Percentiles rank a stretch among this genome's conserved stretches.
Evolutionary conservation across 1,139 yeast genomes (phyloP).

Genomic region (Kodamaea arcana): DNA sequence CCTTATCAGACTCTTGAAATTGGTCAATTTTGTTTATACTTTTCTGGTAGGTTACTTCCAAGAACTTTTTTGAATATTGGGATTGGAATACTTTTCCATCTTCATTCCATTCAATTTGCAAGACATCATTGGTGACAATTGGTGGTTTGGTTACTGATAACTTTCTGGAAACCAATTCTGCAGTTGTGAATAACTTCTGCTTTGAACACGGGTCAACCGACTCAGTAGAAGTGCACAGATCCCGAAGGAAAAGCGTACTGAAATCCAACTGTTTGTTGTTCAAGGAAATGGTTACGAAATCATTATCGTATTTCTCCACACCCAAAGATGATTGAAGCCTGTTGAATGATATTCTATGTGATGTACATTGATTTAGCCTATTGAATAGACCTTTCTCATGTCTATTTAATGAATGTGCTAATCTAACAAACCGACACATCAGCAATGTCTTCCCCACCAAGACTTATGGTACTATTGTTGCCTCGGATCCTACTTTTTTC

Average conservation of each 20-base stretch:
- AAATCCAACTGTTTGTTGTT: conserved; percentile 34
- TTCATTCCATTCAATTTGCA: conserved; percentile 55
- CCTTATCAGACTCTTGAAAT: conserved; percentile 32
- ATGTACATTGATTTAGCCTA: too few relatives aligned
- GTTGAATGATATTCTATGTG: neutral
- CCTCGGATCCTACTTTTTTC: too few relatives aligned
- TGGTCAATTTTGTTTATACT: conserved; percentile 6
- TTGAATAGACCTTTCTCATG: too few relatives aligned
- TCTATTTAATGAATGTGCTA: too few relatives aligned
- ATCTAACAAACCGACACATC: too few relatives aligned
- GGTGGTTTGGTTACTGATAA: conserved; percentile 27
- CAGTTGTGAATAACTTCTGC: conserved; percentile 68
- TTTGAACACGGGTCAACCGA: conserved; percentile 56
- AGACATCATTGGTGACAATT: conserved; percentile 25
- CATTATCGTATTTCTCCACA: conserved; percentile 13
- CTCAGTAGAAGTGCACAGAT: conserved; percentile 48
- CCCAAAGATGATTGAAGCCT: conserved; percentile 9
- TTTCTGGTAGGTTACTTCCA: conserved; percentile 41
- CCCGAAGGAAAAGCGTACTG: conserved; percentile 59
- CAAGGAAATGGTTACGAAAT: conserved; percentile 19
- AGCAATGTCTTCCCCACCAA: too few relatives aligned
- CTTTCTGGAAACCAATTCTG: conserved; percentile 28
- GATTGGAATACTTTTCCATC: conserved; percentile 33
- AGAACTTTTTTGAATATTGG: conserved; percentile 43
- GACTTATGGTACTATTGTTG: too few relatives aligned